Evolutionary conservation across 345 rosid genomes (phyloP).

Genomic region (Abelmoschus esculentus): DNA sequence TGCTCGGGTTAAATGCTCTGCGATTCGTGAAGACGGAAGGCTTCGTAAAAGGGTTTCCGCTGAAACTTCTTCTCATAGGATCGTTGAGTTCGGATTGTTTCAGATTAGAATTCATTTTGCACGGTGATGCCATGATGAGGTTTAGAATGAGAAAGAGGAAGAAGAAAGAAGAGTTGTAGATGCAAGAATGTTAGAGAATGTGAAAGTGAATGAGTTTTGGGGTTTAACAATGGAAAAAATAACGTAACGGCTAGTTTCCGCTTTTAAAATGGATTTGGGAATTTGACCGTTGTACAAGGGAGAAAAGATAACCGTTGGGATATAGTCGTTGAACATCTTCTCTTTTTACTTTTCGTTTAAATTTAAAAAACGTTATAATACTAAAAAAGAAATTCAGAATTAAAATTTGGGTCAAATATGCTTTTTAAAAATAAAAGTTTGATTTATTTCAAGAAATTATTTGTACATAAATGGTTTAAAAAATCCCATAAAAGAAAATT

Average conservation of each 20-base stretch:
- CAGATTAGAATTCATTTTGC: not conserved
- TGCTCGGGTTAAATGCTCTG: not conserved
- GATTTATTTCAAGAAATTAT: no score
- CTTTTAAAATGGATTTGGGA: not conserved
- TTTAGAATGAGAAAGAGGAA: not conserved
- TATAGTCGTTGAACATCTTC: not conserved
- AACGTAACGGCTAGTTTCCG: conserved; percentile 31
- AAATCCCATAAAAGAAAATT: not conserved
- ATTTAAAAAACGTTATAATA: no score
- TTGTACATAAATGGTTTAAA: no score
- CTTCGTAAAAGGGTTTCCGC: conserved; percentile 4
- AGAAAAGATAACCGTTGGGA: not conserved
- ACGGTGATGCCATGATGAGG: not conserved
- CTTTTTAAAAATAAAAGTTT: no score
- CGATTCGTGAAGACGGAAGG: not conserved
- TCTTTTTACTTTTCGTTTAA: no score
- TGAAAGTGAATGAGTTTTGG: not conserved
- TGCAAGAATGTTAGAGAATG: conserved; percentile 11
- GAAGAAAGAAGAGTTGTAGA: not conserved
- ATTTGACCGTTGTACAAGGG: conserved; percentile 7
- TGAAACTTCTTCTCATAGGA: conserved; percentile 2
- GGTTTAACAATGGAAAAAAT: not conserved
- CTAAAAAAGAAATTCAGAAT: no score
- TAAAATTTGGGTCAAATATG: no score
- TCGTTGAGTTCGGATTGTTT: not conserved